phyloP scores from a whole-genome alignment of 2,329 filamentous ascomycete genomes.

The Falciphora oryzae region DNA sequence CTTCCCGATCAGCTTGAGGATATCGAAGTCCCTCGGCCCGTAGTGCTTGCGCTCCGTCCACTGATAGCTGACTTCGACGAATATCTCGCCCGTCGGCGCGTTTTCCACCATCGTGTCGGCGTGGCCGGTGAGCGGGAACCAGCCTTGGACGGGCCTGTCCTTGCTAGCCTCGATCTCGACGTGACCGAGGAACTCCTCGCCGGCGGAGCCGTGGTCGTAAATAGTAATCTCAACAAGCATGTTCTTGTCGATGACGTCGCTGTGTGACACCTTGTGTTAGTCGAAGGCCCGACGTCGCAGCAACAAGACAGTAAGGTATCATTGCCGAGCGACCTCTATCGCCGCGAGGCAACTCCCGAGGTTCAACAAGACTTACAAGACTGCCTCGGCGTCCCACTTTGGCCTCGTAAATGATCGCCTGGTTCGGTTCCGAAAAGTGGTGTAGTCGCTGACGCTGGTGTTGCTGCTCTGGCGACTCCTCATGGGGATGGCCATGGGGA shows the following conservation, averaged over 20 bases:
- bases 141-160: slow-evolving; percentile 70
- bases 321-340: neutral
- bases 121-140: slow-evolving; percentile 77
- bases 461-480: slow-evolving; percentile 94
- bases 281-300: neutral
- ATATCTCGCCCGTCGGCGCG: slow-evolving; percentile 78
- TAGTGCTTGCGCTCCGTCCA: slow-evolving; percentile 85
- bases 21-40: slow-evolving; percentile 92
- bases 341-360: neutral
- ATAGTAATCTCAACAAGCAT: slow-evolving; percentile 89
- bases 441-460: slow-evolving; percentile 70
- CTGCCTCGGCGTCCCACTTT: slow-evolving; percentile 91
- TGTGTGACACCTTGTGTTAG: slow-evolving; percentile 31
- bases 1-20: slow-evolving; percentile 93
- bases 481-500: slow-evolving; percentile 93
- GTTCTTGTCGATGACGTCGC: slow-evolving; percentile 88
- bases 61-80: slow-evolving; percentile 80
- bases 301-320: neutral
- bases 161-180: slow-evolving; percentile 72
- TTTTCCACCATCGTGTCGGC: slow-evolving; percentile 66
- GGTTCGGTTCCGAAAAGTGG: slow-evolving; percentile 51
- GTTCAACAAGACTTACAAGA: slow-evolving; percentile 64
- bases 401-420: slow-evolving; percentile 67
- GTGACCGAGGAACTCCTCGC: slow-evolving; percentile 88
- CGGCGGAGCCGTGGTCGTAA: slow-evolving; percentile 73